phyloP scores from a whole-genome alignment of 140 eudicot genomes.

The Anethum foeniculum region DNA sequence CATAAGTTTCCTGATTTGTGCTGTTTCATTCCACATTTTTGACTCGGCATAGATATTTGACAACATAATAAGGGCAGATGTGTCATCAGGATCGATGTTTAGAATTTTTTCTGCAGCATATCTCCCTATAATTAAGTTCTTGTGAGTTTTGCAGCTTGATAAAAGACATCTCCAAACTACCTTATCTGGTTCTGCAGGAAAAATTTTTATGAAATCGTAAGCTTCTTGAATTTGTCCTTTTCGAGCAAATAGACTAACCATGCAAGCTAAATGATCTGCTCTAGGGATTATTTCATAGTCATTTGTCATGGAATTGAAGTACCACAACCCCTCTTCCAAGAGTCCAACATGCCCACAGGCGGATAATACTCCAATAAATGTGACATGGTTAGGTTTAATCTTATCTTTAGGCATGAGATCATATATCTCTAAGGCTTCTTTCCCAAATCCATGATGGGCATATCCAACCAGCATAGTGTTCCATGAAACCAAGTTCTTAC shows the following conservation, averaged over 20 bases:
- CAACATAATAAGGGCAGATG: constrained; percentile 53
- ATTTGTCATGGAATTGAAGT: constrained; percentile 39
- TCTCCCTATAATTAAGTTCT: constrained; percentile 39
- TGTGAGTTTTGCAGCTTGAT: constrained; percentile 53
- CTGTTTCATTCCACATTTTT: constrained; percentile 55
- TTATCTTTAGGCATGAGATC: constrained; percentile 32
- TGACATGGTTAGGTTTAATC: constrained; percentile 47
- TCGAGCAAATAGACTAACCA: constrained; percentile 59
- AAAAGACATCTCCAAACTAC: constrained; percentile 81
- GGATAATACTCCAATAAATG: constrained; percentile 60
- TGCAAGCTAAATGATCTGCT: constrained; percentile 66
- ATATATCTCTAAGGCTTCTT: constrained; percentile 47
- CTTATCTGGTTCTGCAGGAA: constrained; percentile 34
- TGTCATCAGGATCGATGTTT: constrained; percentile 62
- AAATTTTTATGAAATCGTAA: constrained; percentile 35
- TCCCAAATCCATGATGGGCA: constrained; percentile 66
- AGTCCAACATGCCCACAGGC: constrained; percentile 71
- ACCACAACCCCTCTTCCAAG: constrained; percentile 44
- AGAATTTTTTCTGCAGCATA: constrained; percentile 59
- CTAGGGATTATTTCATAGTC: constrained; percentile 42
- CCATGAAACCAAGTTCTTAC: constrained; percentile 68
- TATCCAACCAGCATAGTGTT: constrained; percentile 70
- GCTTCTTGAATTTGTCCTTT: constrained; percentile 55
- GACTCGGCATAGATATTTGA: constrained; percentile 63
- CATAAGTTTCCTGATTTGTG: constrained; percentile 37